phyloP scores from a whole-genome alignment of 139 green algal species.

The Yamagishiella unicocca region DNA sequence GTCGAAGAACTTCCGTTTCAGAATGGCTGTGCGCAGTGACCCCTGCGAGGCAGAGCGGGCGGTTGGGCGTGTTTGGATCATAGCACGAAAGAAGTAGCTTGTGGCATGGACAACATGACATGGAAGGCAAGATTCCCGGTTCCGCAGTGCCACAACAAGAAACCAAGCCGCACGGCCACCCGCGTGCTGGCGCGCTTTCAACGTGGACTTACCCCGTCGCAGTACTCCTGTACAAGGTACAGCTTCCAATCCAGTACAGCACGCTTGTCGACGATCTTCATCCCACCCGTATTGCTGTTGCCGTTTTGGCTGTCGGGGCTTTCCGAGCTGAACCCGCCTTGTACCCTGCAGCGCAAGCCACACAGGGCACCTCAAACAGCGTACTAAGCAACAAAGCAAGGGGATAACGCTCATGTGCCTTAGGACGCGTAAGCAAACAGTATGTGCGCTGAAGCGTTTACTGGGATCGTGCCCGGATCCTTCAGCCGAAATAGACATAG shows the following conservation, averaged over 20 bases:
- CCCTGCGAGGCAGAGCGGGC: no score
- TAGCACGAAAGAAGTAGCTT: no score
- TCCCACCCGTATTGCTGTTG: not conserved
- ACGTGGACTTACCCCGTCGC: conserved; percentile 34
- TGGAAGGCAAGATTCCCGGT: no score
- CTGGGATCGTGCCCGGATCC: no score
- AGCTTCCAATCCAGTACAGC: conserved; percentile 60
- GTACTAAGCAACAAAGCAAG: no score
- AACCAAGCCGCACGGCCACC: not conserved
- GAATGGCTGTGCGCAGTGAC: conserved; percentile 34
- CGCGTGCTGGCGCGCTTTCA: not conserved
- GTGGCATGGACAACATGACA: no score
- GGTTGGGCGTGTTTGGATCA: no score
- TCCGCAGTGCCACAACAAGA: no score
- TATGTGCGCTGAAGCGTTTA: no score
- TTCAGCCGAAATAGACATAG: no score
- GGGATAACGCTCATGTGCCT: no score
- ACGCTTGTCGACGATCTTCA: conserved; percentile 40
- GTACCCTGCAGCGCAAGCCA: not conserved
- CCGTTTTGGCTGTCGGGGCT: not conserved
- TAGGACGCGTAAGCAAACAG: no score
- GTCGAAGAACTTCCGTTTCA: conserved; percentile 50
- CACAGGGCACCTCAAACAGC: not conserved
- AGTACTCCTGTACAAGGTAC: conserved; percentile 65
- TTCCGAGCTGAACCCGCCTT: not conserved